Percentiles rank a stretch among this genome's conserved stretches.
These are phyloP conservation scores for Buxus sempervirens DNA, from an alignment of 164 flowering plant genomes.

Conservation along the genomic window DNA sequence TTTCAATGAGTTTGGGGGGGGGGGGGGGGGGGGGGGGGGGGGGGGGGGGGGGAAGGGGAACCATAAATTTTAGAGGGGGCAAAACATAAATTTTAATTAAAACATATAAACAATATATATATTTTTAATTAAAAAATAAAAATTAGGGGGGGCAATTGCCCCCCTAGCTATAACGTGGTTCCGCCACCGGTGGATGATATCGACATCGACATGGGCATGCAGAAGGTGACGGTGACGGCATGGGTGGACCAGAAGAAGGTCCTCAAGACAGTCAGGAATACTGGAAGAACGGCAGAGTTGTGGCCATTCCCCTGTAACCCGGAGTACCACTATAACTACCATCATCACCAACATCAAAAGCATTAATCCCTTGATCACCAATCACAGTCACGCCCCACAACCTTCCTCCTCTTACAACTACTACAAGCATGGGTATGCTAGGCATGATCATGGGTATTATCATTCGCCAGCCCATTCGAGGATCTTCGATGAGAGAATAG, in stretches of 20 bases:
- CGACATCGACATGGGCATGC: constrained; percentile 62
- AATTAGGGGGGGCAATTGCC: no score
- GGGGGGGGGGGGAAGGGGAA: no score
- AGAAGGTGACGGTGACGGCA: constrained; percentile 79
- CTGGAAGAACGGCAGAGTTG: constrained; percentile 68
- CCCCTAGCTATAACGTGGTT: no score
- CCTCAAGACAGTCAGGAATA: constrained; percentile 62
- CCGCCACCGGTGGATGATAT: constrained; percentile 61
- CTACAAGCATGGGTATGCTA: constrained; percentile 54
- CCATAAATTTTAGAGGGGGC: no score
- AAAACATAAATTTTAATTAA: no score
- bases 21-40: no score
- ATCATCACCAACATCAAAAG: constrained; percentile 12
- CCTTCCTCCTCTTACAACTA: constrained; percentile 57
- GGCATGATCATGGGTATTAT: constrained; percentile 40
- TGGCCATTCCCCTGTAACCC: constrained; percentile 74
- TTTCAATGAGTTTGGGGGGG: no score
- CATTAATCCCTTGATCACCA: constrained; percentile 8
- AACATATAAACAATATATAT: no score
- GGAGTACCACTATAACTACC: constrained; percentile 31
- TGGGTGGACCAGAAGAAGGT: constrained; percentile 62
- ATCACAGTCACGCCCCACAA: constrained; percentile 19
- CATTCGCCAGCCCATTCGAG: constrained; percentile 32
- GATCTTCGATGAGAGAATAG: constrained; percentile 30
- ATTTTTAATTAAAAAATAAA: no score